Conservation (phyloP, 2,329 filamentous ascomycete species). For the Calonectria honghensis region DNA sequence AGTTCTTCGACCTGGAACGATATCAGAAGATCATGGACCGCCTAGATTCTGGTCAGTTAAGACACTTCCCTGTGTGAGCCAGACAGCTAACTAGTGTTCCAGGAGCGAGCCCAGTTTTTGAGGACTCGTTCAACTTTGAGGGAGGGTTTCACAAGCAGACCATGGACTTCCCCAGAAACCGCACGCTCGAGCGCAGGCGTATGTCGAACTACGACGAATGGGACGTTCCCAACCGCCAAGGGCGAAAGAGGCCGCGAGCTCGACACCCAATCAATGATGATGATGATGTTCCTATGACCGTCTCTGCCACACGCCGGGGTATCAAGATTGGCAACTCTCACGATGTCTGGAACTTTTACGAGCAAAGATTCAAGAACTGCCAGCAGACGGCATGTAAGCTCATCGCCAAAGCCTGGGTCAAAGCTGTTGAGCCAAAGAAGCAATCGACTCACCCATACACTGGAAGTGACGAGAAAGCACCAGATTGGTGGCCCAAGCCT, state of each 20-base stretch:
- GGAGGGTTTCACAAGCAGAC: conserved; percentile 51
- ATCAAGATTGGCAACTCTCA: conserved; percentile 73
- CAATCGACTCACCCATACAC: conserved; percentile 85
- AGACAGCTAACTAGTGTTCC: conserved; percentile 38
- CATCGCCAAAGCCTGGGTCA: conserved; percentile 85
- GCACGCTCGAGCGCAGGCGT: conserved; percentile 57
- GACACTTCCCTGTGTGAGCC: too few species aligned
- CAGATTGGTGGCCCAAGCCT: conserved; percentile 80
- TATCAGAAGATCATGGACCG: conserved; percentile 64
- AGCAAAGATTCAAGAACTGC: conserved; percentile 77
- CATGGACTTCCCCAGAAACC: conserved; percentile 53
- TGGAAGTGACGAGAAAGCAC: conserved; percentile 76
- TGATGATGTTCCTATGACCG: conserved; percentile 63
- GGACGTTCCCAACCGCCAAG: conserved; percentile 56
- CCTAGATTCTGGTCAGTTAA: conserved; percentile 62
- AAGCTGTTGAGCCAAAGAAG: conserved; percentile 85
- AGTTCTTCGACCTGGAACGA: conserved; percentile 68
- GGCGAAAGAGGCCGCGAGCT: conserved; percentile 57
- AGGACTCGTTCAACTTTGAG: conserved; percentile 57
- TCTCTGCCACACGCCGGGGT: conserved; percentile 62
- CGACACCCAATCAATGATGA: conserved; percentile 64
- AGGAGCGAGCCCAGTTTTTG: conserved; percentile 60
- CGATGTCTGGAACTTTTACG: conserved; percentile 76
- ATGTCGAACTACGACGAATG: conserved; percentile 58
- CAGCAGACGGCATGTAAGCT: conserved; percentile 84